phyloP scores from a whole-genome alignment of 805 yeast genomes.

The Blastobotrys robertii region DNA sequence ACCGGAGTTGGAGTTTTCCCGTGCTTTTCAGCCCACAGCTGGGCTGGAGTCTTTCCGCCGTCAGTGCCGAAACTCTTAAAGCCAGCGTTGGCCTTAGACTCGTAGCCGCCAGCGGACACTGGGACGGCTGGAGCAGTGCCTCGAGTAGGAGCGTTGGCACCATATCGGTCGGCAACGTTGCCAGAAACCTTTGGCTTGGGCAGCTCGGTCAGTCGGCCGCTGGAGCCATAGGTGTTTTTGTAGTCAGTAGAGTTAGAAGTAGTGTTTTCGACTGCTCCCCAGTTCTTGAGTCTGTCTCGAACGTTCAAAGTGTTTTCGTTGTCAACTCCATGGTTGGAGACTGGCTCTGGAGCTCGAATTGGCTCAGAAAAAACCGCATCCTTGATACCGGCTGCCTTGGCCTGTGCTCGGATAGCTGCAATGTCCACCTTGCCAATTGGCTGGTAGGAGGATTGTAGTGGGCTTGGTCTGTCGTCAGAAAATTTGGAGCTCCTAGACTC shows the following conservation, averaged over 20 bases:
- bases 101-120: slow-evolving; percentile 34
- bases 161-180: slow-evolving; percentile 20
- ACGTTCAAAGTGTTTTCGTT: slow-evolving; percentile 3
- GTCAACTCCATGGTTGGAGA: slow-evolving; percentile 4
- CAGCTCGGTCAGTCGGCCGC: slow-evolving; percentile 47
- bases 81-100: slow-evolving; percentile 12
- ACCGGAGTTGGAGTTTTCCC: slow-evolving; percentile 38
- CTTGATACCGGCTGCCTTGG: slow-evolving; percentile 14
- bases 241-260: neutral
- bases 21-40: slow-evolving; percentile 87
- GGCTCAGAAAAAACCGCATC: slow-evolving; percentile 9
- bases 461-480: slow-evolving; percentile 26
- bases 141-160: slow-evolving; percentile 25
- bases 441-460: slow-evolving; percentile 40
- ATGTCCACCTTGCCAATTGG: slow-evolving; percentile 55
- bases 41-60: slow-evolving; percentile 88
- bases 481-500: slow-evolving; percentile 28
- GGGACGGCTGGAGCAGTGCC: slow-evolving; percentile 31
- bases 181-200: slow-evolving; percentile 50
- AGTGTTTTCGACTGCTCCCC: neutral
- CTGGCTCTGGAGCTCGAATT: slow-evolving; percentile 6
- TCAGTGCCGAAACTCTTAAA: slow-evolving; percentile 53
- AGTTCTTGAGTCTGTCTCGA: slow-evolving; percentile 2
- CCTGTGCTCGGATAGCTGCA: slow-evolving; percentile 33
- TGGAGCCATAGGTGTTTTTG: slow-evolving; percentile 10